Evolutionary conservation across 2,329 filamentous ascomycete species (phyloP), one percentile per base, ranked within the genome.

Genomic region (Colletotrichum chrysophilum): DNA sequence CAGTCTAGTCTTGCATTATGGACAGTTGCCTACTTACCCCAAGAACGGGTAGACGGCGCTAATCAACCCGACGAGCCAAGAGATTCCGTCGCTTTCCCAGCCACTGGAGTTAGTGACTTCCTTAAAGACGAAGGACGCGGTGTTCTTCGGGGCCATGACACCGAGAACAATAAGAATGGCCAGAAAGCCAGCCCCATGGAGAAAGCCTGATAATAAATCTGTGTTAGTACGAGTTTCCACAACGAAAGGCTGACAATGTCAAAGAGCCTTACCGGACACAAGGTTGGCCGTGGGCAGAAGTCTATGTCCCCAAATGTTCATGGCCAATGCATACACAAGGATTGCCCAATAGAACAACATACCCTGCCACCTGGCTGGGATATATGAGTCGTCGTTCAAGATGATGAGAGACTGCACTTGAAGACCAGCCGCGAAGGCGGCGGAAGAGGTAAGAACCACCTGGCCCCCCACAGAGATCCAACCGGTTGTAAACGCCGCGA

Each of bases 391-490:
- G 16, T 85, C 75, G 70, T 87, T 88, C 4, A 89, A 66, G 4
- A 84, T 84, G 56, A 89, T 84, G 13, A 89, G 77, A 0, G 83
- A 83, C 70, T 88, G 87, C 1, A 85, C 78, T 68, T 88, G 85
- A 0, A 88, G 82, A 1, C 86, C 87, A 2, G 84, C 85, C 1
- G 86, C 84, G 64, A 89, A 89, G 0, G 87, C 87, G 21, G 87
- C 87, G 1, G 88, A 88, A 0, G 87, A 85, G n/a, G 86, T 86
- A 4, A 88, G 77, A 2, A 88, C 83, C 5, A 87, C 82, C 61
- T 88, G 86, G 0, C 87, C 88, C 16, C 87, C 87, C 28, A 88
- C 83, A 2, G 84, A 87, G 38, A 88, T 86, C 85, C 86, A 88
- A 77, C 85, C 85, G 1, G 84, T 86, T 64, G 85, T 82, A 84